Percentiles rank a stretch among this genome's conserved stretches.
phyloP scores from a whole-genome alignment of 2,329 filamentous ascomycete genomes.

The Cryphonectria nitschkei region DNA sequence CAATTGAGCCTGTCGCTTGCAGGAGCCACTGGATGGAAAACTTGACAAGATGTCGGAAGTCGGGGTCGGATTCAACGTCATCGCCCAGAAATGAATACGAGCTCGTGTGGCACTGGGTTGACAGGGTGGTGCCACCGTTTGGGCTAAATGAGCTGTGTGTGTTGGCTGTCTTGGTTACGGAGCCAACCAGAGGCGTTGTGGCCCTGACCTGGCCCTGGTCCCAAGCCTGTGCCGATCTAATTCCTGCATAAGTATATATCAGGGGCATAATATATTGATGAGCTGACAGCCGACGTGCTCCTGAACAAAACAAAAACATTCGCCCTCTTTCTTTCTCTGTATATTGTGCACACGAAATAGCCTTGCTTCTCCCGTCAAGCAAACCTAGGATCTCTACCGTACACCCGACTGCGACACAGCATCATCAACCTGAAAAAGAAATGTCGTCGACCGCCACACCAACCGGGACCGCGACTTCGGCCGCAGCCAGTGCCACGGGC shows the following conservation, averaged over 20 bases:
- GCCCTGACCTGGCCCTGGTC: not conserved
- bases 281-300: conserved; percentile 3
- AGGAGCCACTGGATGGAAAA: not conserved
- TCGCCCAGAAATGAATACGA: conserved; percentile 8
- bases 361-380: not conserved
- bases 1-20: not conserved
- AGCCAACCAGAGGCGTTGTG: conserved; percentile 11
- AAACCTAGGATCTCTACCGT: not conserved
- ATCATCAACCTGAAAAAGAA: not conserved
- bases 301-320: not conserved
- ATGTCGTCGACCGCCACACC: conserved; percentile 19
- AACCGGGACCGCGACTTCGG: conserved; percentile 5
- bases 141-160: not conserved
- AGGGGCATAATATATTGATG: conserved; percentile 17
- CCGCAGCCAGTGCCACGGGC: conserved; percentile 14
- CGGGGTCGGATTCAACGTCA: conserved; percentile 8
- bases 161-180: conserved; percentile 1
- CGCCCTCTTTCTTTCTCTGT: not conserved
- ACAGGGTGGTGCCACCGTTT: not conserved
- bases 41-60: not conserved
- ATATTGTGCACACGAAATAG: not conserved
- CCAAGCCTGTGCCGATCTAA: conserved; percentile 15
- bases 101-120: not conserved
- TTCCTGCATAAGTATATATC: conserved; percentile 5
- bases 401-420: not conserved